Evolutionary conservation across 192 early-diverging fungal genomes (phyloP).

Genomic region (Spizellomyces sp.): DNA sequence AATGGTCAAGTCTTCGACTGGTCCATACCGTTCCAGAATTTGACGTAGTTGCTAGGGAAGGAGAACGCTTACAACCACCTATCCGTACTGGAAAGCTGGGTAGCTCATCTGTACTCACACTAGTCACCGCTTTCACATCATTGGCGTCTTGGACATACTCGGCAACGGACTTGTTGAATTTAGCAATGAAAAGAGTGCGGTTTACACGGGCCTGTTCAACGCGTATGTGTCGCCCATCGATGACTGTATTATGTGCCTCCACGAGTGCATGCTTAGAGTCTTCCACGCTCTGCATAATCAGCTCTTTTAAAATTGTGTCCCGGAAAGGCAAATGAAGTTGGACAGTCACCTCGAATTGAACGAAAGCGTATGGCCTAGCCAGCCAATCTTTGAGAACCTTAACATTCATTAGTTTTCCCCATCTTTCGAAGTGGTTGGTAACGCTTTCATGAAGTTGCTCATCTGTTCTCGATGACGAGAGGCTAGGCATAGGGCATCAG

Average conservation of each 20-base stretch:
- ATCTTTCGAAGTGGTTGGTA: conserved; percentile 60
- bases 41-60: conserved; percentile 38
- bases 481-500: conserved; percentile 35
- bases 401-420: conserved; percentile 66
- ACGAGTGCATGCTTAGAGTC: conserved; percentile 62
- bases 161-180: conserved; percentile 41
- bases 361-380: conserved; percentile 74
- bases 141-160: conserved; percentile 42
- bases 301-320: background rate
- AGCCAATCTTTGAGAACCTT: conserved; percentile 78
- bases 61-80: background rate
- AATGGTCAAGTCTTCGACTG: conserved; percentile 65
- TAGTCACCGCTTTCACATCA: conserved; percentile 11
- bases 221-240: conserved; percentile 71
- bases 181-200: conserved; percentile 66
- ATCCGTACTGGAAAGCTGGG: too few species aligned
- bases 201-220: conserved; percentile 79
- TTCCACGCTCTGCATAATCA: conserved; percentile 38
- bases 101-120: background rate
- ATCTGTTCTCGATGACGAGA: conserved; percentile 56
- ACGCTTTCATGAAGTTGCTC: conserved; percentile 56
- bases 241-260: conserved; percentile 67
- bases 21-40: conserved; percentile 55
- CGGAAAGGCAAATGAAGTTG: background rate
- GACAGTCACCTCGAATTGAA: conserved; percentile 66